These are phyloP conservation scores for Citrus reticulata DNA, from an alignment of 345 rosid species.

Conservation along the genomic window DNA sequence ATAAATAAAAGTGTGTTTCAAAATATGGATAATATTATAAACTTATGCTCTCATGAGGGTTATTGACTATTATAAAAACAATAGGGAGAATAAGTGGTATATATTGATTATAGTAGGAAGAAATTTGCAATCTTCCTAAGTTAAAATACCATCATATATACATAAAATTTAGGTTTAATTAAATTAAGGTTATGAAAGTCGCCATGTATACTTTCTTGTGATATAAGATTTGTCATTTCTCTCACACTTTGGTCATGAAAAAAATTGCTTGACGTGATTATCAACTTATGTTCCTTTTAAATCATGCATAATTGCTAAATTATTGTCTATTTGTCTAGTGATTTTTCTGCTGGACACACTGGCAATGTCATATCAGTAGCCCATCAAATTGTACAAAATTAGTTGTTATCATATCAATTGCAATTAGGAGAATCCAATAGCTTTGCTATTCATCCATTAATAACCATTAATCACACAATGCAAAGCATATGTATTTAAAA, in stretches of 20 bases:
- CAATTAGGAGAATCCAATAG: background rate
- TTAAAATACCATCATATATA: no score
- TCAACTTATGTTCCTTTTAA: background rate
- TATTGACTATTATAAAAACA: no score
- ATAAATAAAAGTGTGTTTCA: no score
- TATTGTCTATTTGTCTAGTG: background rate
- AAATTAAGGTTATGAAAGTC: background rate
- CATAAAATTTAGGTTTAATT: no score
- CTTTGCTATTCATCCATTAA: background rate
- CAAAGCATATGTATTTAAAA: background rate
- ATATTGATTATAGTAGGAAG: no score
- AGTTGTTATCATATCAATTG: background rate
- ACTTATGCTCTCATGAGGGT: no score
- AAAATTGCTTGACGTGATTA: background rate
- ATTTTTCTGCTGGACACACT: background rate
- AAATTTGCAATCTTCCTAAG: no score
- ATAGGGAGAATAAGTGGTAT: no score
- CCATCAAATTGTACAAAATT: background rate
- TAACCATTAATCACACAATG: background rate
- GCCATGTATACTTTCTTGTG: background rate
- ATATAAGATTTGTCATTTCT: background rate
- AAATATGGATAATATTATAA: no score
- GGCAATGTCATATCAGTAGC: background rate
- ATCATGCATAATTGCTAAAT: background rate
- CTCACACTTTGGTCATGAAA: conserved; percentile 1